A percentile compares a stretch with the other conserved stretches of the same genome.
Evolutionary conservation across 139 green algal genomes (phyloP).

Genomic region (Picochlorum sp.): DNA sequence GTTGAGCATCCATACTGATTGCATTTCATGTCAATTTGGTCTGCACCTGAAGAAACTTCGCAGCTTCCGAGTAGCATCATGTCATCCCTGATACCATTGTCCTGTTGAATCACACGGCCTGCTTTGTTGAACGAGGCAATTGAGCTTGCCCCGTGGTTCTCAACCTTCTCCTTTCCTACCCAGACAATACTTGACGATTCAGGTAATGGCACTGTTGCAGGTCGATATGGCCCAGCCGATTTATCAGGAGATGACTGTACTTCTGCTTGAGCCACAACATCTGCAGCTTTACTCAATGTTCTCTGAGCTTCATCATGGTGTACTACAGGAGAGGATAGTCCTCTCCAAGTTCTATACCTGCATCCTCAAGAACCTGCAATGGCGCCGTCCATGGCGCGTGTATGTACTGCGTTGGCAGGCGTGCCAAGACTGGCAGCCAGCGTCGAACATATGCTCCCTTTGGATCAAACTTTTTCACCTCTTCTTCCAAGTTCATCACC

Average conservation of each 20-base stretch:
- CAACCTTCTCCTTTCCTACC: not conserved
- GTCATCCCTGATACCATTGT: not conserved
- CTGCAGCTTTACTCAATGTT: constrained; percentile 14
- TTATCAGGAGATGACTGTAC: constrained; percentile 2
- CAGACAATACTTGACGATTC: not conserved
- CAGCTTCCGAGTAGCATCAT: not conserved
- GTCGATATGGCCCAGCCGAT: not conserved
- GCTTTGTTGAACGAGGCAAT: not conserved
- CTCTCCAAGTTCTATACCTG: constrained; percentile 48
- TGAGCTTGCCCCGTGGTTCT: not conserved
- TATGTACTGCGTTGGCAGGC: constrained; percentile 63
- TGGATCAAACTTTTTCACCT: constrained; percentile 62
- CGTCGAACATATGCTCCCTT: constrained; percentile 78
- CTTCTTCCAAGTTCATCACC: constrained; percentile 63
- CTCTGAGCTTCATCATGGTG: constrained; percentile 18
- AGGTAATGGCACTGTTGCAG: not conserved
- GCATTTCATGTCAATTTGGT: too few species aligned
- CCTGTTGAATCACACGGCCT: not conserved
- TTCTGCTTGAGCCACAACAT: constrained; percentile 23
- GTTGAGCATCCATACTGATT: too few species aligned
- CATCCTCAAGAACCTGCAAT: constrained; percentile 33
- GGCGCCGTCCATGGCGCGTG: constrained; percentile 71
- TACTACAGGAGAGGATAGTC: constrained; percentile 65
- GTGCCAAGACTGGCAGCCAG: constrained; percentile 77
- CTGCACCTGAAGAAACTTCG: too few species aligned